Evolutionary conservation across 305 asterid species (phyloP).

Genomic region (Rubia occidens): DNA sequence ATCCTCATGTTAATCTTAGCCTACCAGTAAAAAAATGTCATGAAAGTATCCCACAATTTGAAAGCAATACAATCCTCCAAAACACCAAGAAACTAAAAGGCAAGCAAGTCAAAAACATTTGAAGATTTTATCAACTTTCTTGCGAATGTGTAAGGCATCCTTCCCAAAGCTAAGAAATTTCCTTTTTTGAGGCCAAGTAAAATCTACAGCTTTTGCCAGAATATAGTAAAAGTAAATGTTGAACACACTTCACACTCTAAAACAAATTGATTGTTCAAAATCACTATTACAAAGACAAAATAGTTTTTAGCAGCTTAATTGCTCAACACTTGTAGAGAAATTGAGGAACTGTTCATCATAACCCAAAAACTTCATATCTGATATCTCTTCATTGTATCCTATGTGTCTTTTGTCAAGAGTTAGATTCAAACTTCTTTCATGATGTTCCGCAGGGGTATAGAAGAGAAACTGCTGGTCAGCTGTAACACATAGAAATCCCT

Average conservation of each 20-base stretch:
- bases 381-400: slow-evolving; percentile 94
- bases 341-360: slow-evolving; percentile 84
- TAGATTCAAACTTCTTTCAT: slow-evolving; percentile 44
- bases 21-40: background rate
- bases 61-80: background rate
- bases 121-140: background rate
- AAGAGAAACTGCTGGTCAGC: slow-evolving; percentile 93
- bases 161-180: background rate
- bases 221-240: background rate
- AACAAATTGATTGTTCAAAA: background rate
- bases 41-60: no score
- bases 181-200: no score
- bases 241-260: background rate
- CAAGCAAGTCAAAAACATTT: background rate
- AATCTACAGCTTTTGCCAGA: background rate
- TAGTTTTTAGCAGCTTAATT: slow-evolving; percentile 19
- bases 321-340: slow-evolving; percentile 91
- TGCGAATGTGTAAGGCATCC: background rate
- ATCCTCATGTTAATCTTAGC: background rate
- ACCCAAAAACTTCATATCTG: slow-evolving; percentile 93
- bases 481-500: slow-evolving; percentile 78
- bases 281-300: background rate
- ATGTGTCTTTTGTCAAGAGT: slow-evolving; percentile 62
- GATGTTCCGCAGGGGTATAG: slow-evolving; percentile 46
- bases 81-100: background rate